Conservation (phyloP, 1,284 basidiomycete species). For the Cryptococcus jaspeensis region DNA sequence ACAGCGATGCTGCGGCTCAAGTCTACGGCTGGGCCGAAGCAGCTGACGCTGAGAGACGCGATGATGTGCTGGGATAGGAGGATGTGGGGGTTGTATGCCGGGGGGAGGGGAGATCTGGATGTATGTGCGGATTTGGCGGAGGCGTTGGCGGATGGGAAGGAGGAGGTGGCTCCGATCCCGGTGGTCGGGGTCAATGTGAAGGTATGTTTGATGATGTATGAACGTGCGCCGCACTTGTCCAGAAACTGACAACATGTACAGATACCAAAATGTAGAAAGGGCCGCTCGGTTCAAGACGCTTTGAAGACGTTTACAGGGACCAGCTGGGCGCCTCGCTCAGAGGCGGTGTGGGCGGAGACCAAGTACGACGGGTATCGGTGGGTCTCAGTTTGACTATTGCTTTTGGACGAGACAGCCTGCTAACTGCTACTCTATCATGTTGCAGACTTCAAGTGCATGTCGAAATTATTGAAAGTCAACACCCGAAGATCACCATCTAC, state of each 20-base stretch:
- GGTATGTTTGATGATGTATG: slow-evolving; percentile 46
- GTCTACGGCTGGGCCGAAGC: slow-evolving; percentile 48
- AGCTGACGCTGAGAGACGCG: slow-evolving; percentile 62
- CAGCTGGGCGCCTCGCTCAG: slow-evolving; percentile 28
- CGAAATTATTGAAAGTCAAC: slow-evolving; percentile 52
- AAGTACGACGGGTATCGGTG: slow-evolving; percentile 87
- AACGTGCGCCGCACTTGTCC: not conserved
- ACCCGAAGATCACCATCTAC: slow-evolving; percentile 66
- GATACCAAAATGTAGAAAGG: slow-evolving; percentile 80
- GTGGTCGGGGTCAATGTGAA: slow-evolving; percentile 59
- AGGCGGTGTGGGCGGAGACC: slow-evolving; percentile 72
- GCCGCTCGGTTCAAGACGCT: slow-evolving; percentile 60
- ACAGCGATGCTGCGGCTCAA: slow-evolving; percentile 33
- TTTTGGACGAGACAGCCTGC: too few relatives aligned
- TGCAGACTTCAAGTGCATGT: slow-evolving; percentile 74
- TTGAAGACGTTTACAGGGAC: slow-evolving; percentile 55
- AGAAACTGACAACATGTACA: slow-evolving; percentile 36
- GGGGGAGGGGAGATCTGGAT: slow-evolving; percentile 59
- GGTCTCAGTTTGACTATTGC: slow-evolving; percentile 6
- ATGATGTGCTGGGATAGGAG: slow-evolving; percentile 70
- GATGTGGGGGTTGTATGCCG: slow-evolving; percentile 61
- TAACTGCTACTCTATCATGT: too few relatives aligned
- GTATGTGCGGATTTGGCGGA: slow-evolving; percentile 61
- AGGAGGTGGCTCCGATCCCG: slow-evolving; percentile 35
- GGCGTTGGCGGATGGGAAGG: slow-evolving; percentile 18